phyloP scores from a whole-genome alignment of 345 rosid species.

The Salix suchowensis region DNA sequence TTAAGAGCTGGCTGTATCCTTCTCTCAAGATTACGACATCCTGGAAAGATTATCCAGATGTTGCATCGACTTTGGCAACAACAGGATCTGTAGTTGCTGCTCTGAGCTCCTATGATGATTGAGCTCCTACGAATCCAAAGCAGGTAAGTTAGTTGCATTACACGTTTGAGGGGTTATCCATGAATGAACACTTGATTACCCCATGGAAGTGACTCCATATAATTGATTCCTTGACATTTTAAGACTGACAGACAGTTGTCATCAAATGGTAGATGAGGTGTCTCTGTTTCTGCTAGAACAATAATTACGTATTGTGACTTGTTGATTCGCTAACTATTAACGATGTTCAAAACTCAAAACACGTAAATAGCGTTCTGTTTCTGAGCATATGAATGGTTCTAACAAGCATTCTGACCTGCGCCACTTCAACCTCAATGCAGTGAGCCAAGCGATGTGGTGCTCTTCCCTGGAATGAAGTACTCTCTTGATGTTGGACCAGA shows the following conservation, averaged over 20 bases:
- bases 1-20: slow-evolving; percentile 77
- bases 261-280: too few species aligned
- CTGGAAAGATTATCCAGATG: slow-evolving; percentile 79
- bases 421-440: slow-evolving; percentile 18
- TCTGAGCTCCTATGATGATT: slow-evolving; percentile 58
- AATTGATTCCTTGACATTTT: background rate
- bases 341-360: background rate
- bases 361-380: background rate
- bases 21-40: slow-evolving; percentile 63
- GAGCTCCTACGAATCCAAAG: slow-evolving; percentile 20
- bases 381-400: background rate
- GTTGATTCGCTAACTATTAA: background rate
- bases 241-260: background rate
- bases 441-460: slow-evolving; percentile 1
- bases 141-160: slow-evolving; percentile 29
- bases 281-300: background rate
- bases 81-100: slow-evolving; percentile 82
- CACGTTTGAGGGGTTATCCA: background rate
- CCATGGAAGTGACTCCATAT: background rate
- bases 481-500: background rate
- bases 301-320: background rate
- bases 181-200: background rate
- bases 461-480: background rate
- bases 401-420: background rate
- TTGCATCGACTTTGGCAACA: slow-evolving; percentile 63